Conservation (phyloP, 2,329 filamentous ascomycete species). For the Pezicula carpinea region DNA sequence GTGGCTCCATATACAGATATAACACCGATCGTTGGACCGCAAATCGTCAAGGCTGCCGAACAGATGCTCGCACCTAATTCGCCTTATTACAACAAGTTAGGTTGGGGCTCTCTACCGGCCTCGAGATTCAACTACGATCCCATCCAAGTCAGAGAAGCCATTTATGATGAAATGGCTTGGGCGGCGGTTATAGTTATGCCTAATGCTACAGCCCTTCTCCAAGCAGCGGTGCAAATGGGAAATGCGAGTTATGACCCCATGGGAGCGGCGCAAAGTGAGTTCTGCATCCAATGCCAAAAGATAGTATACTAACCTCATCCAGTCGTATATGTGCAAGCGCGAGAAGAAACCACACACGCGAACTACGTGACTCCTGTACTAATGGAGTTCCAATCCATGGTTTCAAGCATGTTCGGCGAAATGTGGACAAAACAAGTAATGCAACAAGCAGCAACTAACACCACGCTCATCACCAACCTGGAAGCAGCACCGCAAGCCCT, state of each 20-base stretch:
- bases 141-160: slow-evolving; percentile 47
- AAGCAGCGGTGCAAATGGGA: slow-evolving; percentile 46
- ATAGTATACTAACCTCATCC: not conserved
- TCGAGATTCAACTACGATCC: slow-evolving; percentile 52
- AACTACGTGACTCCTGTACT: slow-evolving; percentile 46
- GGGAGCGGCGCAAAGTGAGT: slow-evolving; percentile 44
- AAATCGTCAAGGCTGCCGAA: slow-evolving; percentile 41
- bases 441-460: slow-evolving; percentile 17
- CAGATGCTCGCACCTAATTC: slow-evolving; percentile 34
- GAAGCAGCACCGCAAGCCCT: slow-evolving; percentile 46
- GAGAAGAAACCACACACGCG: slow-evolving; percentile 50
- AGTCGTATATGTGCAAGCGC: slow-evolving; percentile 47
- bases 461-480: slow-evolving; percentile 36
- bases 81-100: slow-evolving; percentile 26
- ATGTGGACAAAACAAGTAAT: slow-evolving; percentile 31
- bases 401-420: slow-evolving; percentile 9
- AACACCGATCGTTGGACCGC: slow-evolving; percentile 51
- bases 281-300: not conserved
- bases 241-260: slow-evolving; percentile 57
- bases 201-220: slow-evolving; percentile 55
- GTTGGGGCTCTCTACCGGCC: slow-evolving; percentile 30
- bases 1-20: slow-evolving; percentile 44
- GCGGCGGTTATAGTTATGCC: slow-evolving; percentile 58
- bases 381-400: slow-evolving; percentile 5
- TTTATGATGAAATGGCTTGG: slow-evolving; percentile 56